Percentiles rank a stretch among this genome's conserved stretches.
phyloP scores from a whole-genome alignment of 768 basidiomycete species.

The Guyanaporus albipodus region DNA sequence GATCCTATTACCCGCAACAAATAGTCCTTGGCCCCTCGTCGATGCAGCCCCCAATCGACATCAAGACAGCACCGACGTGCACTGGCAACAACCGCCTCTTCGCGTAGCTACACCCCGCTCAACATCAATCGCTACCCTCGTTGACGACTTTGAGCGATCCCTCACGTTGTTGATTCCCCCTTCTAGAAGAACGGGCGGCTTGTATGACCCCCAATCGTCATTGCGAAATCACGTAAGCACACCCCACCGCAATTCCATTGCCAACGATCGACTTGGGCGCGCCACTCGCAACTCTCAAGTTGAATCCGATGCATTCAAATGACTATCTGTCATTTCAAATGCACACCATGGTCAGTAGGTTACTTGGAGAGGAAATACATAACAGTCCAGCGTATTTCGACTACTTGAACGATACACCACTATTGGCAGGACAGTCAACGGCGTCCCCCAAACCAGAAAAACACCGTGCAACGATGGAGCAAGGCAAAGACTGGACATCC shows the following conservation, averaged over 20 bases:
- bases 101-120: neutral
- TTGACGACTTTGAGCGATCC: slow-evolving; percentile 7
- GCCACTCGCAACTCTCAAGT: neutral
- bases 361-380: neutral
- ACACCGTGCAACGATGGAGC: neutral
- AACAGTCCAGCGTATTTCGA: neutral
- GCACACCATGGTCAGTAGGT: neutral
- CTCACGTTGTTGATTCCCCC: neutral
- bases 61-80: neutral
- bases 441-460: neutral
- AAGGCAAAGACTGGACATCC: neutral
- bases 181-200: neutral
- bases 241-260: neutral
- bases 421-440: neutral
- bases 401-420: neutral
- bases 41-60: neutral
- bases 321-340: neutral
- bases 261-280: neutral
- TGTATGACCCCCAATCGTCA: neutral
- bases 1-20: neutral
- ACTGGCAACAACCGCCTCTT: neutral
- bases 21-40: neutral
- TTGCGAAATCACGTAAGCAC: neutral
- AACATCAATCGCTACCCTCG: slow-evolving; percentile 1
- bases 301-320: neutral